A percentile compares a stretch with the other conserved stretches of the same genome.
Evolutionary conservation across 495 filamentous ascomycete species (phyloP).

Genomic region (Penicillium waksmanii): DNA sequence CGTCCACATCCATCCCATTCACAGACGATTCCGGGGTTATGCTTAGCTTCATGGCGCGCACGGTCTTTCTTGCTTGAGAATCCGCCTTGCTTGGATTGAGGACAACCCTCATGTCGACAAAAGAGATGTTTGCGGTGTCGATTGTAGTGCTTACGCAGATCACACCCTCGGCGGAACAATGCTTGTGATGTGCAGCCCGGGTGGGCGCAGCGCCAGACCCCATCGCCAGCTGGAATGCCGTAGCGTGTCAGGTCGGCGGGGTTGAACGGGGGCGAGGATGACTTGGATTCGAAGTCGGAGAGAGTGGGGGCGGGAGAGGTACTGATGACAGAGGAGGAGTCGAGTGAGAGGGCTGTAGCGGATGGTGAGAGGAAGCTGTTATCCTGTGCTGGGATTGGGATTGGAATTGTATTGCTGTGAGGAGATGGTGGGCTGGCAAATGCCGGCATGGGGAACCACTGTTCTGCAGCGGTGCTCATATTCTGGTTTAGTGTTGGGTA

Average conservation of each 20-base stretch:
- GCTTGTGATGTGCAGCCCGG: slow-evolving; percentile 60
- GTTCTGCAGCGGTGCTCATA: slow-evolving; percentile 13
- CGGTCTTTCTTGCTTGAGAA: slow-evolving; percentile 70
- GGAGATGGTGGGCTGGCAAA: slow-evolving; percentile 9
- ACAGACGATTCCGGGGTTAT: slow-evolving; percentile 62
- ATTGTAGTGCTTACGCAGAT: slow-evolving; percentile 67
- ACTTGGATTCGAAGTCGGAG: slow-evolving; percentile 24
- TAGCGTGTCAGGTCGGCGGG: slow-evolving; percentile 36
- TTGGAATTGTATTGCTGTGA: slow-evolving; percentile 1
- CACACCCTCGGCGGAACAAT: slow-evolving; percentile 62
- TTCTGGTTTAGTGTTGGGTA: slow-evolving; percentile 17
- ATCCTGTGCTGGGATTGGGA: slow-evolving; percentile 9
- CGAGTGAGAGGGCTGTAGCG: slow-evolving; percentile 11
- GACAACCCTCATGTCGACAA: slow-evolving; percentile 64
- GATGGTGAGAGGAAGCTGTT: slow-evolving; percentile 23
- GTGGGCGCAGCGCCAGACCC: slow-evolving; percentile 59
- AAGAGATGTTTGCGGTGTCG: slow-evolving; percentile 65
- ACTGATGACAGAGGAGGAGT: slow-evolving; percentile 19
- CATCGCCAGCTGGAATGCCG: slow-evolving; percentile 35
- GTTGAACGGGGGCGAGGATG: slow-evolving; percentile 21
- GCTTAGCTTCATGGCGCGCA: slow-evolving; percentile 63
- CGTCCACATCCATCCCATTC: slow-evolving; percentile 61
- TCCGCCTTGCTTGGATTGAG: slow-evolving; percentile 57
- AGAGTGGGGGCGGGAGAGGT: slow-evolving; percentile 26
- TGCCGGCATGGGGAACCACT: slow-evolving; percentile 19